These are phyloP conservation scores for Diaporthe vaccinii DNA, from an alignment of 2,329 filamentous ascomycete species.

Conservation along the genomic window DNA sequence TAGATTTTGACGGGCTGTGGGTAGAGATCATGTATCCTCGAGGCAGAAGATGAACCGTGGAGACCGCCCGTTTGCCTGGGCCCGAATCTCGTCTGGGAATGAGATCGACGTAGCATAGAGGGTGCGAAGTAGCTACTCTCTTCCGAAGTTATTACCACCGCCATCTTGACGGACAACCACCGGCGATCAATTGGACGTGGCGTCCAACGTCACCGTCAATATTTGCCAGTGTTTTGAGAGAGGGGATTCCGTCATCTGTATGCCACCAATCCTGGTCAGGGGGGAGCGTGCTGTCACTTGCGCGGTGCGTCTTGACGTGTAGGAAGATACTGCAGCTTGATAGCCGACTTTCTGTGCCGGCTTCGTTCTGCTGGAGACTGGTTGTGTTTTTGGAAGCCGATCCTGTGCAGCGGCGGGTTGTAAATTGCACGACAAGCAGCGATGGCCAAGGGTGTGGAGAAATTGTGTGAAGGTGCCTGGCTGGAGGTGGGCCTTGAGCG, in stretches of 20 bases:
- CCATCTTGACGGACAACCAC: slow-evolving; percentile 57
- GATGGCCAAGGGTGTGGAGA: slow-evolving; percentile 29
- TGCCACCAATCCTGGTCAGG: slow-evolving; percentile 35
- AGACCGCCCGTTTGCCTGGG: slow-evolving; percentile 56
- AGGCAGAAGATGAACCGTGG: slow-evolving; percentile 60
- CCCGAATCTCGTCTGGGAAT: slow-evolving; percentile 71
- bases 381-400: neutral
- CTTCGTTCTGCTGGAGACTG: neutral
- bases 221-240: slow-evolving; percentile 36
- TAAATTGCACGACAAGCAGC: slow-evolving; percentile 8
- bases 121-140: slow-evolving; percentile 70
- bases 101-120: slow-evolving; percentile 68
- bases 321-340: neutral
- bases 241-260: slow-evolving; percentile 45
- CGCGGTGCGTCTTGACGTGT: neutral
- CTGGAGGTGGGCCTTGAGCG: slow-evolving; percentile 30
- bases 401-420: slow-evolving; percentile 3
- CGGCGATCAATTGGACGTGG: slow-evolving; percentile 44
- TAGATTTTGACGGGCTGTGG: slow-evolving; percentile 57
- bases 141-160: slow-evolving; percentile 69
- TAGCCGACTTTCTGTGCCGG: neutral
- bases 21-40: slow-evolving; percentile 62
- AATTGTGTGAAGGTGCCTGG: slow-evolving; percentile 34
- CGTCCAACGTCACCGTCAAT: slow-evolving; percentile 48
- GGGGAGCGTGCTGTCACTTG: slow-evolving; percentile 13